phyloP scores from a whole-genome alignment of 208 protist genomes.

The Ichthyophonus hoferi region DNA sequence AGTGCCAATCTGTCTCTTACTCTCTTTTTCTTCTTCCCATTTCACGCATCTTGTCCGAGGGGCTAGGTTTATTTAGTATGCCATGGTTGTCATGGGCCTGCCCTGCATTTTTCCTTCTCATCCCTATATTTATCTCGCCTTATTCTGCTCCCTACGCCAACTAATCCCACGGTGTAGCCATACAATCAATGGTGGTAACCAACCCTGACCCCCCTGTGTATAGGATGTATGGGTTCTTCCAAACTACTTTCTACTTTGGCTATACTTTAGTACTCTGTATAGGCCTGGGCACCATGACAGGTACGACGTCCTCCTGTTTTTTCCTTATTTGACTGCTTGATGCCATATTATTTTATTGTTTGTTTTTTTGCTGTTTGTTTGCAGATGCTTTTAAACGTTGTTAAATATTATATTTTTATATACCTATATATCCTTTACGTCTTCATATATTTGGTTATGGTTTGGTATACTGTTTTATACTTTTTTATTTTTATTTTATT shows the following conservation, averaged over 20 bases:
- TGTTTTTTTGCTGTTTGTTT: no score
- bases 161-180: no score
- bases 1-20: not conserved
- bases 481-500: no score
- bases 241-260: constrained; percentile 79
- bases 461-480: no score
- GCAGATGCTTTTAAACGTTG: no score
- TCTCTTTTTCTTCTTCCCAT: not conserved
- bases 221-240: constrained; percentile 79
- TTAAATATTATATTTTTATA: no score
- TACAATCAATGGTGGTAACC: no score
- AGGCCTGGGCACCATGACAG: constrained; percentile 61
- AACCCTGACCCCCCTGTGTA: not conserved
- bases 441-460: not conserved
- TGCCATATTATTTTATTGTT: not conserved
- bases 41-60: not conserved
- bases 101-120: not conserved
- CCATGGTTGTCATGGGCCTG: no score
- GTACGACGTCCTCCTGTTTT: constrained; percentile 23
- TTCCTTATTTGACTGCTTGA: not conserved
- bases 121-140: not conserved
- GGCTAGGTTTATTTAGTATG: no score
- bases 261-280: constrained; percentile 69
- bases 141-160: not conserved
- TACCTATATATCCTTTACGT: not conserved